phyloP scores from a whole-genome alignment of 495 filamentous ascomycete species.

The Trichoderma asperelloides region DNA sequence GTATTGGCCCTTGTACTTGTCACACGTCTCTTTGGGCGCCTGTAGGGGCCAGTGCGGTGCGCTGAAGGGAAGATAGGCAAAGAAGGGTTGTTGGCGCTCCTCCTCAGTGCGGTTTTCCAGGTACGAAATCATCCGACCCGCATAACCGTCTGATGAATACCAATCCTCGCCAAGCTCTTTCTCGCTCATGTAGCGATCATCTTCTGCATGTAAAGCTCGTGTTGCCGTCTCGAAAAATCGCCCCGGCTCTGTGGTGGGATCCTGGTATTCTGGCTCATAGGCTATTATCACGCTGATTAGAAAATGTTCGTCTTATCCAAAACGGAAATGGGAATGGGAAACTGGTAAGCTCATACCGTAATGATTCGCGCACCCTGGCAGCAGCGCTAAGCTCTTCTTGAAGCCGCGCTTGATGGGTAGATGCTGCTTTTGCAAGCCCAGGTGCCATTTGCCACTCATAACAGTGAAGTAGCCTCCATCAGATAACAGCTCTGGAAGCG shows the following conservation, averaged over 20 bases:
- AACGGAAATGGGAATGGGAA: not conserved
- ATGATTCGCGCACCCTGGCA: conserved; percentile 46
- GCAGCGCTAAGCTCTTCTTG: conserved; percentile 30
- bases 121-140: conserved; percentile 44
- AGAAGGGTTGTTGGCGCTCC: conserved; percentile 46
- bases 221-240: conserved; percentile 1
- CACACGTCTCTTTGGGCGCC: conserved; percentile 40
- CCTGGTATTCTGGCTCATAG: conserved; percentile 21
- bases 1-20: conserved; percentile 47
- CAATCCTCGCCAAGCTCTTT: conserved; percentile 40
- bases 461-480: conserved; percentile 56
- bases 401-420: conserved; percentile 37
- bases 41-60: conserved; percentile 57
- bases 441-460: conserved; percentile 56
- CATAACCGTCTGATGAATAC: conserved; percentile 48
- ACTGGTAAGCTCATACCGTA: conserved; percentile 51
- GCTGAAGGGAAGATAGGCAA: conserved; percentile 50
- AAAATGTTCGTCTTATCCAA: not conserved
- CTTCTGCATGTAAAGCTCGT: conserved; percentile 44
- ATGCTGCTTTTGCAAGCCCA: conserved; percentile 33
- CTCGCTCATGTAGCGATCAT: conserved; percentile 30
- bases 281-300: conserved; percentile 22
- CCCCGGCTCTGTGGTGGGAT: conserved; percentile 18
- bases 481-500: conserved; percentile 51
- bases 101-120: conserved; percentile 42